Evolutionary conservation across 495 filamentous ascomycete species (phyloP).

Genomic region (Eremomyces bilateralis): DNA sequence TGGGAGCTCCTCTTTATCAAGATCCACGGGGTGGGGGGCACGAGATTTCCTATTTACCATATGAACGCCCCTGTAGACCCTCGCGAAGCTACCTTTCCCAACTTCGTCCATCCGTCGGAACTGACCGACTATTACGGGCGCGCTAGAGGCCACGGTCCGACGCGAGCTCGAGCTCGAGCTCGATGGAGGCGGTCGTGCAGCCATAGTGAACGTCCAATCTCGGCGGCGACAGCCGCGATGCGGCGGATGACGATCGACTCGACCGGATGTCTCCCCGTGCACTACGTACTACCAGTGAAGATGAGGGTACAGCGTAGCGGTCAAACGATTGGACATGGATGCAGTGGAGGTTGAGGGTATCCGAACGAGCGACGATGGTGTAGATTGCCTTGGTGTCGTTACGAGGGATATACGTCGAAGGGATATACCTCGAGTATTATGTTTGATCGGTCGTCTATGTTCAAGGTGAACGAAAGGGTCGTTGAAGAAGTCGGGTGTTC

Average conservation of each 20-base stretch:
- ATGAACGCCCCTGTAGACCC: constrained; percentile 70
- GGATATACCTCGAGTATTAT: no score
- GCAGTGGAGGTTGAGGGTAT: no score
- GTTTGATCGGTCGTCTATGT: no score
- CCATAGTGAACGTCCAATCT: constrained; percentile 24
- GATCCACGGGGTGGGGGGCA: no score
- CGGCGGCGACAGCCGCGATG: no score
- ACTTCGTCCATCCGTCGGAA: constrained; percentile 69
- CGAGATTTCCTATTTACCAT: constrained; percentile 35
- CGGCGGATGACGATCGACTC: constrained; percentile 2
- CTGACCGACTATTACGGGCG: constrained; percentile 47
- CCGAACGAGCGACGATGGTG: no score
- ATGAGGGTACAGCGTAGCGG: constrained; percentile 25
- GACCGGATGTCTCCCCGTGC: not conserved
- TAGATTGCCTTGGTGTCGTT: no score
- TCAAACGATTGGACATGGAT: constrained; percentile 27
- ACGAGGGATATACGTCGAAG: no score
- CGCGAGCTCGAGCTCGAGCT: constrained; percentile 26
- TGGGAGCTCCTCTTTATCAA: no score
- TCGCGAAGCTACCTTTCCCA: constrained; percentile 88
- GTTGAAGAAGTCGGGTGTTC: no score
- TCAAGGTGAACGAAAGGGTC: no score
- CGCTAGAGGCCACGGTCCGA: constrained; percentile 16
- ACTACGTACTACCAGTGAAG: constrained; percentile 26
- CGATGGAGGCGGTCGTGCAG: constrained; percentile 18